Conservation (phyloP, 208 protist species). For the Crithidia brevicula region DNA sequence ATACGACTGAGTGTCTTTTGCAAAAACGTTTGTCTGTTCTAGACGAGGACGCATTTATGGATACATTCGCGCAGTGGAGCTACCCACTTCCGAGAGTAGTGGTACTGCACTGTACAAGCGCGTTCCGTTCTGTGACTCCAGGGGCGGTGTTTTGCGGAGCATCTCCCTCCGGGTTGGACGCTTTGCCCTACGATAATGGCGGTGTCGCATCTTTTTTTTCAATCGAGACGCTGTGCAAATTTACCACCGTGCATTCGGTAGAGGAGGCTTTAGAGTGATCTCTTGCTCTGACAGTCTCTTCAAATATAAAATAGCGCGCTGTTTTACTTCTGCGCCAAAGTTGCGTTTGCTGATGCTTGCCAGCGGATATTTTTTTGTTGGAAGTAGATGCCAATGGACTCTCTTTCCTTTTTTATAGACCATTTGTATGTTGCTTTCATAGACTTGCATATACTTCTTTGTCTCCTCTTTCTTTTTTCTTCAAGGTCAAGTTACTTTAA, state of each 20-base stretch:
- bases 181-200: neutral
- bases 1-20: neutral
- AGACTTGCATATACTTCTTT: too few relatives aligned
- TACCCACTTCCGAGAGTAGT: conserved; percentile 39
- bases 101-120: conserved; percentile 30
- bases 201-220: conserved; percentile 28
- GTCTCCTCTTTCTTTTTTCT: conserved; percentile 24
- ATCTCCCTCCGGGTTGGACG: neutral
- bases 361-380: too few relatives aligned
- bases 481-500: neutral
- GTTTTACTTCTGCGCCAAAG: too few relatives aligned
- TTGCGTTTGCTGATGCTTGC: too few relatives aligned
- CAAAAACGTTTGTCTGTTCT: neutral
- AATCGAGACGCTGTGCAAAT: conserved; percentile 14
- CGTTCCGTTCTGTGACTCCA: neutral
- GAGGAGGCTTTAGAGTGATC: conserved; percentile 12
- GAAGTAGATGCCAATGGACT: too few relatives aligned
- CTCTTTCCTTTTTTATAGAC: conserved; percentile 1
- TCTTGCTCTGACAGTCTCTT: too few relatives aligned
- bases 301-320: too few relatives aligned
- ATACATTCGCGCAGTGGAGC: conserved; percentile 47
- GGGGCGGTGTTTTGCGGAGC: neutral
- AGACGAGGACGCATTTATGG: conserved; percentile 58
- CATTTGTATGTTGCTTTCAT: too few relatives aligned
- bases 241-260: neutral